phyloP scores from a whole-genome alignment of 768 basidiomycete species.

The Calocybe indica region DNA sequence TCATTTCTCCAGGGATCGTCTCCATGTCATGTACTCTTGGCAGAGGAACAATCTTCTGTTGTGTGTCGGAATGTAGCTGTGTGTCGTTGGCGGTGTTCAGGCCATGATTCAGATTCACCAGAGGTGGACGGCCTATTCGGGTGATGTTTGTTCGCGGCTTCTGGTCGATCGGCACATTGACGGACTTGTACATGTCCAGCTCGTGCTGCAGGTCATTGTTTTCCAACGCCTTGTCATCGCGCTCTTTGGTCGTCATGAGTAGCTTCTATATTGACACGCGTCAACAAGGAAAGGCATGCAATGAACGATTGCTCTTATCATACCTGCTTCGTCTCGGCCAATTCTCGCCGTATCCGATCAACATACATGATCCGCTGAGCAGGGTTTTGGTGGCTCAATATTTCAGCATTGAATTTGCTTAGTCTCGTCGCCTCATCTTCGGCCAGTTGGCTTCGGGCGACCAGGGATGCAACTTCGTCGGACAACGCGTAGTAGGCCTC shows the following conservation, averaged over 20 bases:
- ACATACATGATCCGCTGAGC: conserved; percentile 85
- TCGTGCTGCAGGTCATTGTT: conserved; percentile 48
- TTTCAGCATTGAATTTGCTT: conserved; percentile 78
- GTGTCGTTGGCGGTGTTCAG: conserved; percentile 15
- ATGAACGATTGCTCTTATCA: conserved; percentile 17
- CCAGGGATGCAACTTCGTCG: conserved; percentile 58
- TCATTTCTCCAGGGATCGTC: conserved; percentile 41
- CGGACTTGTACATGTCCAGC: conserved; percentile 56
- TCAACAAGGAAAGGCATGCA: background rate
- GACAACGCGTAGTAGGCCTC: conserved; percentile 63
- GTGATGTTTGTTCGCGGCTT: conserved; percentile 54
- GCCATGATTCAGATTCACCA: conserved; percentile 38
- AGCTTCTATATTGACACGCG: conserved; percentile 34
- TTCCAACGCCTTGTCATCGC: conserved; percentile 34
- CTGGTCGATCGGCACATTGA: conserved; percentile 37
- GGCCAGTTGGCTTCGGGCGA: conserved; percentile 68
- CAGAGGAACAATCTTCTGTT: conserved; percentile 5
- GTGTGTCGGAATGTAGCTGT: background rate
- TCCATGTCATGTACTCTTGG: conserved; percentile 18
- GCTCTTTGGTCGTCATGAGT: conserved; percentile 38
- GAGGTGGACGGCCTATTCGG: conserved; percentile 40
- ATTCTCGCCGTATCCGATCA: conserved; percentile 73
- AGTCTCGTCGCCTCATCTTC: conserved; percentile 76
- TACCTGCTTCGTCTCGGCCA: conserved; percentile 79
- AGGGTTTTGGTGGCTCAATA: conserved; percentile 79